Base-by-base conservation (phyloP, 164 flowering plant genomes). In the Litsea cubeba region DNA sequence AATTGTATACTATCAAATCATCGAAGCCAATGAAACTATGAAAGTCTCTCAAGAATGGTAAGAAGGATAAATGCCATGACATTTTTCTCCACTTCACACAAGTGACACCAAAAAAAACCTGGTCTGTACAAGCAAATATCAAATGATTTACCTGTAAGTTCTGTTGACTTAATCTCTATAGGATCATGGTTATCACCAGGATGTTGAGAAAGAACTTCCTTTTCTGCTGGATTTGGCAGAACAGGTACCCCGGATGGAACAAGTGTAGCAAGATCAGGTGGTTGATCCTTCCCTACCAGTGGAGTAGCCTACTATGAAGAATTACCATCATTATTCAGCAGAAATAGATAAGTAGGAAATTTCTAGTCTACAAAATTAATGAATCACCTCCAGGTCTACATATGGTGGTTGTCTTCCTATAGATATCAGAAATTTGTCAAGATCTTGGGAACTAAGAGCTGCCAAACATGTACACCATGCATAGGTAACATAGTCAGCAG, bases 251-350 rank as follows among this genome's bases (percentile, higher is more conserved):
- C 90, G 71, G 93, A 86, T 69, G 97, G 98, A 79, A 93, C 98
- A 80, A 88, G 82, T 70, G 81, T 68, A 62, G 98, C 95, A 64
- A 95, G 87, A 84, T 95, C 98, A 62, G 99, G 99, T 73, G 98
- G 97, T 72, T 92, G 96, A 82, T 95, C 98, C 81, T 95, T 93
- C 23, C 99, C 98, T 6, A 95, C 95, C 1, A 87, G n/a, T 68
- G 97, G 97, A 68, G 78, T 92, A 79, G 91, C 97, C 99, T 91
- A 78, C 77, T 72, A 79, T 15, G 75, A 78, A 71, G 23, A n/a
- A 78, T 5, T 74, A 54, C 23, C 30, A 68, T 54, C 49, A 69
- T 71, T 63, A 75, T 24, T 62, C 15, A 79, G 7, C 8, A 26
- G 60, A 71, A 63, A 20, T 24, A 15, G 14, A 14, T 35, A 20